Evolutionary conservation across 805 yeast species (phyloP).

Genomic region (Zygosaccharomyces bailii): DNA sequence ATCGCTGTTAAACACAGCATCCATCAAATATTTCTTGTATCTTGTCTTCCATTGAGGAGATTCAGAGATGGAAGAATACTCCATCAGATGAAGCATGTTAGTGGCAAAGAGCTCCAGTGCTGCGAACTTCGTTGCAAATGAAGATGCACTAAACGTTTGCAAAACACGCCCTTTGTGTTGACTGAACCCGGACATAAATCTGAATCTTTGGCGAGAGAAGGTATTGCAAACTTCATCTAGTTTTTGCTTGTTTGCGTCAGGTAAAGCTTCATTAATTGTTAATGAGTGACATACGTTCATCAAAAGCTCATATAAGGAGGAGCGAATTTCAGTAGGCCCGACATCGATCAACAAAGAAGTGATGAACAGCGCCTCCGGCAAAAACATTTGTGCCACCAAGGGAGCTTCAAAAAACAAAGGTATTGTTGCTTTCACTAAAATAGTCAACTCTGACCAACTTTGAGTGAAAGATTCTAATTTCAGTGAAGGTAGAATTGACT

Average conservation of each 20-base stretch:
- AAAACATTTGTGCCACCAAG: conserved; percentile 54
- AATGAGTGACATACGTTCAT: conserved; percentile 70
- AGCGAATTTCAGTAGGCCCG: conserved; percentile 55
- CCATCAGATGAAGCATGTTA: conserved; percentile 50
- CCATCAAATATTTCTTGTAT: conserved; percentile 62
- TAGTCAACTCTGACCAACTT: conserved; percentile 67
- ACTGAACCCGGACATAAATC: conserved; percentile 65
- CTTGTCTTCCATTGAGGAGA: conserved; percentile 56
- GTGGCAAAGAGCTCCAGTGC: conserved; percentile 59
- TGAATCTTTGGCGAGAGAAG: conserved; percentile 58
- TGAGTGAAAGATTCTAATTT: conserved; percentile 44
- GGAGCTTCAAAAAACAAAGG: conserved; percentile 69
- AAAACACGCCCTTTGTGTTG: conserved; percentile 45
- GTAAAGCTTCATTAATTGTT: conserved; percentile 52
- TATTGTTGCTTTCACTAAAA: conserved; percentile 59
- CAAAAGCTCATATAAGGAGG: conserved; percentile 55
- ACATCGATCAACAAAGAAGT: conserved; percentile 55
- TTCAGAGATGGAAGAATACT: conserved; percentile 44
- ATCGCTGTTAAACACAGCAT: conserved; percentile 53
- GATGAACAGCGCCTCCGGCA: conserved; percentile 69
- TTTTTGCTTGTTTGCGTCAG: conserved; percentile 37
- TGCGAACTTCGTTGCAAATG: conserved; percentile 39
- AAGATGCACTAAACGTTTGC: conserved; percentile 36
- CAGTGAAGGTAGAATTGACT: conserved; percentile 44
- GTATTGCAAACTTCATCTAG: conserved; percentile 45